phyloP scores from a whole-genome alignment of 345 rosid species.

The Salix exigua region DNA sequence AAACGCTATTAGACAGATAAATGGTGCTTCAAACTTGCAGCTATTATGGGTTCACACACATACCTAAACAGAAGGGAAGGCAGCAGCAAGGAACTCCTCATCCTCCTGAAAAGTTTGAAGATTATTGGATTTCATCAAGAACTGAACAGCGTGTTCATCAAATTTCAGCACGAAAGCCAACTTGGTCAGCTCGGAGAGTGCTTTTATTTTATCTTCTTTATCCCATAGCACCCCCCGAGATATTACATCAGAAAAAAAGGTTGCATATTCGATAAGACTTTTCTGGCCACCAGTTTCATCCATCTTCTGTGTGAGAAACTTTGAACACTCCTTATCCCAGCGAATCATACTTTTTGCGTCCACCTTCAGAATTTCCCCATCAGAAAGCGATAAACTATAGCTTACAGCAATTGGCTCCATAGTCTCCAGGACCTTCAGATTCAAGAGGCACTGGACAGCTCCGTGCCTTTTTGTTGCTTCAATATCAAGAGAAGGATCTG shows the following conservation, averaged over 20 bases:
- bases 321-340: constrained; percentile 50
- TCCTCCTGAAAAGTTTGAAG: constrained; percentile 50
- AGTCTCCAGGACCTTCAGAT: constrained; percentile 37
- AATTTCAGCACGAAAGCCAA: constrained; percentile 53
- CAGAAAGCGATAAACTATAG: constrained; percentile 37
- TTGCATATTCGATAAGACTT: constrained; percentile 42
- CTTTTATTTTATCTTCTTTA: constrained; percentile 29
- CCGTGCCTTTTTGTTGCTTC: constrained; percentile 47
- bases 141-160: constrained; percentile 45
- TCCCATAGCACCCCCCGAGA: constrained; percentile 50
- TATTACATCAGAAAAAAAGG: constrained; percentile 46
- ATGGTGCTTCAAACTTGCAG: neutral
- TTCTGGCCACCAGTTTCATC: constrained; percentile 31
- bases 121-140: constrained; percentile 55
- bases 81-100: constrained; percentile 31
- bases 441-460: constrained; percentile 38
- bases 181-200: constrained; percentile 53
- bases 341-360: constrained; percentile 35
- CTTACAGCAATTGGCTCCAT: constrained; percentile 27
- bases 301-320: constrained; percentile 42
- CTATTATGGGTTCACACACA: neutral
- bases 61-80: neutral
- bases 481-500: constrained; percentile 40
- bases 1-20: neutral
- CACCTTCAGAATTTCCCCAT: constrained; percentile 28